Evolutionary conservation across 176 grass and related monocot species (phyloP).

Genomic region (Zizania latifolia): DNA sequence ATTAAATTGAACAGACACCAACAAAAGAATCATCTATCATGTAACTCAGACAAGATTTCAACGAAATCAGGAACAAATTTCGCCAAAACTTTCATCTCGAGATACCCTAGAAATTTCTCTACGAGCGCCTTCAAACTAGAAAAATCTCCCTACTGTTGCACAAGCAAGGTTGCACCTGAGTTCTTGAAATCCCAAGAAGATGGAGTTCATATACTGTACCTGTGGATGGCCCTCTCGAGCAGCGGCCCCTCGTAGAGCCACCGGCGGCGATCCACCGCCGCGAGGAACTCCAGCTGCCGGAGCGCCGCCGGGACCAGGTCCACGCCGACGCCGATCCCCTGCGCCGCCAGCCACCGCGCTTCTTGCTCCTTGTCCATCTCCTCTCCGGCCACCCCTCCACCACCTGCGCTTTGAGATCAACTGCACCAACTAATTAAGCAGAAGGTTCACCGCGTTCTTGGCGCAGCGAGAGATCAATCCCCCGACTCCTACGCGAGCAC

Average conservation of each 20-base stretch:
- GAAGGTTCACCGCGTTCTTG: no score
- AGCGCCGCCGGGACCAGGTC: slow-evolving; percentile 66
- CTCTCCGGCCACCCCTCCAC: no score
- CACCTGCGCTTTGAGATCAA: no score
- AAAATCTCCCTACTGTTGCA: no score
- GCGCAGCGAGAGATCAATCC: no score
- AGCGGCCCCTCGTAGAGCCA: slow-evolving; percentile 79
- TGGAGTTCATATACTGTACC: slow-evolving; percentile 16
- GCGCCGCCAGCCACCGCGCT: slow-evolving; percentile 62
- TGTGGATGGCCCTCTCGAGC: slow-evolving; percentile 57
- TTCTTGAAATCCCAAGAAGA: no score
- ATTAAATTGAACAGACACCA: not conserved
- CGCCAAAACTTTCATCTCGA: not conserved
- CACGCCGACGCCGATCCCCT: slow-evolving; percentile 43
- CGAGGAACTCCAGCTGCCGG: slow-evolving; percentile 63
- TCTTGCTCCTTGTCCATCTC: slow-evolving; percentile 66
- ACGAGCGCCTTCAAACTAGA: no score
- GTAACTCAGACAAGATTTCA: not conserved
- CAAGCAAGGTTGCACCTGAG: no score
- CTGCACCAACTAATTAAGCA: no score
- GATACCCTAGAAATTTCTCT: not conserved
- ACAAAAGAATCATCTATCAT: no score
- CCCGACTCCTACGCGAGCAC: no score
- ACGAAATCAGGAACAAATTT: not conserved
- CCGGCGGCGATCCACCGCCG: slow-evolving; percentile 63